phyloP scores from a whole-genome alignment of 208 protist genomes.

The Trichomonas vaginalis region DNA sequence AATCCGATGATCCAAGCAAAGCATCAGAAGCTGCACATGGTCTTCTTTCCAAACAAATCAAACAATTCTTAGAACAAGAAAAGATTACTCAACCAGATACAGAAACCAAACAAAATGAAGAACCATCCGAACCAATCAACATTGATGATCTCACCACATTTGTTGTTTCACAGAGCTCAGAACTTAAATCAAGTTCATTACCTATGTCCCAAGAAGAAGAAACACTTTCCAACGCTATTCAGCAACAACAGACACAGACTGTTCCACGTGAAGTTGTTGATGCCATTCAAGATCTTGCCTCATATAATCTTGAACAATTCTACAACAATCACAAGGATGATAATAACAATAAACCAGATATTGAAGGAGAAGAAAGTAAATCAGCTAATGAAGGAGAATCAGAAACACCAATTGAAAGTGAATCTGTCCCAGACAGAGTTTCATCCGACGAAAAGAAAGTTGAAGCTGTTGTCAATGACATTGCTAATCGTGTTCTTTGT shows the following conservation, averaged over 20 bases:
- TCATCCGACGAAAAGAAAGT: too few species aligned
- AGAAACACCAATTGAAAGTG: too few species aligned
- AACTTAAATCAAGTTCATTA: background rate
- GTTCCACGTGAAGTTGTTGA: background rate
- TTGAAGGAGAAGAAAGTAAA: too few species aligned
- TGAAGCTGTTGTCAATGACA: too few species aligned
- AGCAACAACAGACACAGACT: background rate
- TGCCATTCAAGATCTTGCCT: background rate
- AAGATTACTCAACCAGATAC: too few species aligned
- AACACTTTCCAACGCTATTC: background rate
- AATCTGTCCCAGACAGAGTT: too few species aligned
- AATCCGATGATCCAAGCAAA: background rate
- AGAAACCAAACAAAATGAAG: too few species aligned
- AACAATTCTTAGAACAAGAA: background rate
- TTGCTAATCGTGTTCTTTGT: too few species aligned
- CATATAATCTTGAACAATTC: background rate
- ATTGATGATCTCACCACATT: background rate
- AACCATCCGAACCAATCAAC: background rate
- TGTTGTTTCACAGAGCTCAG: background rate
- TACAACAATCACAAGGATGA: too few species aligned
- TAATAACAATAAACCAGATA: too few species aligned
- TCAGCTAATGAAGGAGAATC: too few species aligned
- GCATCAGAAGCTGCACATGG: background rate
- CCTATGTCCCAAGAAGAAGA: too few species aligned
- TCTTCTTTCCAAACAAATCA: background rate